phyloP scores from a whole-genome alignment of 352 stramenopile species.

The Globisporangium parvum region DNA sequence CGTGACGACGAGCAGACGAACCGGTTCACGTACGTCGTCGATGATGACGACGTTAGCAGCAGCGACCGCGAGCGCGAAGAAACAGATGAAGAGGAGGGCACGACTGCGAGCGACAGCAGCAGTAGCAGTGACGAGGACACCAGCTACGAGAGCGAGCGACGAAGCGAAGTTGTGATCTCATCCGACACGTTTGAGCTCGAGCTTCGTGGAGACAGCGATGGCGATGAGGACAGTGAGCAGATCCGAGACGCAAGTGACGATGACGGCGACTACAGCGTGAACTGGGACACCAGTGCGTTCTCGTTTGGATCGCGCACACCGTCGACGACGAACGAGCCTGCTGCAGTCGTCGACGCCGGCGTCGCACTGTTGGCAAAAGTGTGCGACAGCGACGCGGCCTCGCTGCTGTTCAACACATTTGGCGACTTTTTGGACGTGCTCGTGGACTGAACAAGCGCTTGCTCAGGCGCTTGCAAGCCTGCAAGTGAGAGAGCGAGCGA shows the following conservation, averaged over 20 bases:
- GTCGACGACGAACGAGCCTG: constrained; percentile 2
- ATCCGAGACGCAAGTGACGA: constrained; percentile 16
- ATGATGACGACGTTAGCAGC: constrained; percentile 4
- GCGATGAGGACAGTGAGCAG: constrained; percentile 15
- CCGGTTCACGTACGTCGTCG: constrained; percentile 34
- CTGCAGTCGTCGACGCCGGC: constrained; percentile 31
- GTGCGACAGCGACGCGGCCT: constrained; percentile 53
- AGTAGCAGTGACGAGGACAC: constrained; percentile 14
- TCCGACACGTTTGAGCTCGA: constrained; percentile 14
- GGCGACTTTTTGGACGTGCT: constrained; percentile 66
- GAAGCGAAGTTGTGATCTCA: constrained; percentile 5
- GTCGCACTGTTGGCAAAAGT: constrained; percentile 49
- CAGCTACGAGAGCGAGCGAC: not conserved
- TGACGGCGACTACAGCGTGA: not conserved
- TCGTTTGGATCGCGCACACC: not conserved
- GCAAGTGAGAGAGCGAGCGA: not conserved
- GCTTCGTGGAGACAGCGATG: constrained; percentile 4
- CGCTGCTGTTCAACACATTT: constrained; percentile 64
- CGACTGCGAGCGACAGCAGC: constrained; percentile 10
- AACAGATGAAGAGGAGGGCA: not conserved
- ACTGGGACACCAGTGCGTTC: not conserved
- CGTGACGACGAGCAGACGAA: constrained; percentile 4
- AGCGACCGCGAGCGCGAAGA: constrained; percentile 4
- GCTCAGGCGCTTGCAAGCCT: too few relatives aligned
- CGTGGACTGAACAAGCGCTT: constrained; percentile 19